Evolutionary conservation across 2,329 filamentous ascomycete genomes (phyloP), one percentile per base, ranked within the genome.

Genomic region (Aulographum hederae): DNA sequence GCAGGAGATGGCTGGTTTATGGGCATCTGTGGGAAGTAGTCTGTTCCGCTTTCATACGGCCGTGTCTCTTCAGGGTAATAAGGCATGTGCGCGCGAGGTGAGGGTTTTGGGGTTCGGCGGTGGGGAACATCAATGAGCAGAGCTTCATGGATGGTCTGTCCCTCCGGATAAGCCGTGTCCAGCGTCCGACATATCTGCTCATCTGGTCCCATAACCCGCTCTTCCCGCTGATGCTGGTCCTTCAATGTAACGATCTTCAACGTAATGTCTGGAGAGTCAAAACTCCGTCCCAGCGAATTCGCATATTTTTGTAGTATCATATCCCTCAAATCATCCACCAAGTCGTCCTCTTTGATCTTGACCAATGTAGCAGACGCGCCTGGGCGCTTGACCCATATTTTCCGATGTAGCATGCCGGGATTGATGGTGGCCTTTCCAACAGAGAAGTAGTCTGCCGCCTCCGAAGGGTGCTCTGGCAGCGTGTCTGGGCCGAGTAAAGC

Each of bases 241-340:
- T 82, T 76, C 34, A 82, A 68, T n/a, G 78, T 70, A 12, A 66
- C 51, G 42, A 95, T 78, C 39, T 78, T 73, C 39, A 95, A 63
- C 8, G 69, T 73, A 35, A 98, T 68, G 52, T 98, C 89, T 10
- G 89, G 89, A 8, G 89, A 68, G 56, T 98, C 89, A 52, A 85
- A 94, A 32, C 69, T 78, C 43, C 74, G 74, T 31, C 86, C 86
- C 17, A 98, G 64, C 11, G 84, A 91, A 55, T 98, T 95, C 43
- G 74, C 73, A 53, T 95, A 98, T 60, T 95, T 95, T 46, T 72
- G 73, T 43, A 95, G 60, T 35, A 95, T 89, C 63, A 82, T 72
- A 43, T 94, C 89, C 43, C 86, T 78, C 38, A 93, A 76, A 54
- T 94, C 86, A 52, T 98, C 89, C 35, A 95, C 85, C 43, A 95